phyloP scores from a whole-genome alignment of 148 eudicot species.

The Chenopodium album region DNA sequence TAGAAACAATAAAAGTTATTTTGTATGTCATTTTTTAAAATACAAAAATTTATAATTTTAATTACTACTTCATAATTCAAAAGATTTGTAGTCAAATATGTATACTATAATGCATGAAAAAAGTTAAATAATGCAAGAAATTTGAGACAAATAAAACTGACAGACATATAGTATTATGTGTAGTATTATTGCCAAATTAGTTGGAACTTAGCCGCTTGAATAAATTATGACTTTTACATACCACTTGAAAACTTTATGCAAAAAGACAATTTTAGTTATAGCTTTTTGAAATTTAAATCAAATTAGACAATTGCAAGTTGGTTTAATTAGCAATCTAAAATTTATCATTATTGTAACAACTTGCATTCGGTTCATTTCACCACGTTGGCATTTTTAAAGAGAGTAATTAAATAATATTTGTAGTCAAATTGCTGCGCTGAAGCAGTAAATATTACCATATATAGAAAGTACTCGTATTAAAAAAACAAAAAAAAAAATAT shows the following conservation, averaged over 20 bases:
- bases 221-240: neutral
- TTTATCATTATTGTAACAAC: neutral
- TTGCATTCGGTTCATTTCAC: constrained; percentile 13
- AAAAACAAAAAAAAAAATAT: too few species aligned
- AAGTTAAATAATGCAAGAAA: too few species aligned
- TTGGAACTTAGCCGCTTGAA: neutral
- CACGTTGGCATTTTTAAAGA: neutral
- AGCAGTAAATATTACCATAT: neutral
- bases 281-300: neutral
- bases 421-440: neutral
- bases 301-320: neutral
- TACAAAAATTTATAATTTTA: too few species aligned
- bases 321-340: neutral
- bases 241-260: neutral
- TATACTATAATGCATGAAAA: too few species aligned
- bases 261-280: neutral
- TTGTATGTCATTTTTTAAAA: too few species aligned
- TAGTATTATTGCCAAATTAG: too few species aligned
- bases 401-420: neutral
- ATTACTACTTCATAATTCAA: too few species aligned
- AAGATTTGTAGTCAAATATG: too few species aligned
- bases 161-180: too few species aligned
- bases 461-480: neutral
- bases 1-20: too few species aligned
- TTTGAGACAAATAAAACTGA: too few species aligned